phyloP scores from a whole-genome alignment of 805 yeast genomes.

The Isabelozyma pseudorhagii region DNA sequence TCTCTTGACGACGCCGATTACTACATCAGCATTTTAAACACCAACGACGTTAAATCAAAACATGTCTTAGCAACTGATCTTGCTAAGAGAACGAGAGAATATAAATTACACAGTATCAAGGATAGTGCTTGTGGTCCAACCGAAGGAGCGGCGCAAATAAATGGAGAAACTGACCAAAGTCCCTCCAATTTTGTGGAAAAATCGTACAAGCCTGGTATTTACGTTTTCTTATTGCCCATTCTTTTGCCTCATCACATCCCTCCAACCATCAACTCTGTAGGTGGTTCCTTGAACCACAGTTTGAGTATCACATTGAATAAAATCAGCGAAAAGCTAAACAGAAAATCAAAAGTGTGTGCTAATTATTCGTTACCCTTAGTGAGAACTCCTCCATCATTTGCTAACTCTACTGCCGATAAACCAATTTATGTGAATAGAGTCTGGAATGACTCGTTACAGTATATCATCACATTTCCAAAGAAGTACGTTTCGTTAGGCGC shows the following conservation, averaged over 20 bases:
- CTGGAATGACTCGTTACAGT: conserved; percentile 70
- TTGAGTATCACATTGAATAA: conserved; percentile 39
- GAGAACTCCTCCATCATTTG: conserved; percentile 55
- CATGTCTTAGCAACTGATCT: conserved; percentile 43
- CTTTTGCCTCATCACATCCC: conserved; percentile 61
- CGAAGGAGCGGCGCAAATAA: conserved; percentile 17
- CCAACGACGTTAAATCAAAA: conserved; percentile 41
- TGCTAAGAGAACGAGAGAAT: conserved; percentile 36
- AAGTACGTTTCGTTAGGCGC: conserved; percentile 66
- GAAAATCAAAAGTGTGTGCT: conserved; percentile 32
- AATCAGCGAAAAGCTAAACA: conserved; percentile 27
- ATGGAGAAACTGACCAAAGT: too few relatives aligned
- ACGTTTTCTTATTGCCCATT: conserved; percentile 64
- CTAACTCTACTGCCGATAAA: conserved; percentile 59
- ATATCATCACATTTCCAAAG: conserved; percentile 67
- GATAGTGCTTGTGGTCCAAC: conserved; percentile 15
- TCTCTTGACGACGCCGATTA: conserved; percentile 42
- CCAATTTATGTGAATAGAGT: conserved; percentile 73
- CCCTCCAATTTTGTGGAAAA: conserved; percentile 2
- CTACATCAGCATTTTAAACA: conserved; percentile 37
- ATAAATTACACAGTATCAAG: conserved; percentile 15
- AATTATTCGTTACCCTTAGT: conserved; percentile 44
- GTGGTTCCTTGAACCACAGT: conserved; percentile 46
- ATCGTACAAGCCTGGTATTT: conserved; percentile 59
- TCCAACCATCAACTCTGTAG: conserved; percentile 52